Conservation (phyloP, 2,329 filamentous ascomycete species). For the Rhexocercosporidium sp. region DNA sequence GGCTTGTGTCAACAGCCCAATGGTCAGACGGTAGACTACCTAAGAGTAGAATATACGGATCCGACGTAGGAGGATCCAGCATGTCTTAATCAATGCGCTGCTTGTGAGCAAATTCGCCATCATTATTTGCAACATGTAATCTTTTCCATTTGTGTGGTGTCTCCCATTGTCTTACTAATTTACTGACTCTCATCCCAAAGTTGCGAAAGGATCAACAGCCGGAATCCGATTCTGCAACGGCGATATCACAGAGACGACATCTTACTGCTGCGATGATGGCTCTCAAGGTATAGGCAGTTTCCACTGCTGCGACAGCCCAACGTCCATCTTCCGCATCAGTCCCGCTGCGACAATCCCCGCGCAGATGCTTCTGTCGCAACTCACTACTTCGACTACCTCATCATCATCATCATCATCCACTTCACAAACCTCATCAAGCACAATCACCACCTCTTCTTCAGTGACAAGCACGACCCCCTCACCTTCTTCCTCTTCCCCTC, state of each 20-base stretch:
- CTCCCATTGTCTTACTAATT: not conserved
- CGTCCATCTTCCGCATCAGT: slow-evolving; percentile 22
- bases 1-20: slow-evolving; percentile 33
- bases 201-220: slow-evolving; percentile 27
- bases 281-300: slow-evolving; percentile 24
- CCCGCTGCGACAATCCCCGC: slow-evolving; percentile 25
- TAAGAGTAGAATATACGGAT: slow-evolving; percentile 38
- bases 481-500: not conserved
- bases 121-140: not conserved
- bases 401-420: slow-evolving; percentile 13
- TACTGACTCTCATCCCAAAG: slow-evolving; percentile 7
- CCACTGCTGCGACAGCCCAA: slow-evolving; percentile 24
- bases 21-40: slow-evolving; percentile 29
- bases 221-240: slow-evolving; percentile 33
- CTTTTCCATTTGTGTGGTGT: no score
- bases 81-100: slow-evolving; percentile 31
- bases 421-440: slow-evolving; percentile 14
- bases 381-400: slow-evolving; percentile 9
- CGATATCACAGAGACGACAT: slow-evolving; percentile 29
- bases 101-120: slow-evolving; percentile 22
- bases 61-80: slow-evolving; percentile 32
- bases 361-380: slow-evolving; percentile 21
- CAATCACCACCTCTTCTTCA: slow-evolving; percentile 13
- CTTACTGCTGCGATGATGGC: slow-evolving; percentile 34
- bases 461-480: slow-evolving; percentile 2